Evolutionary conservation across 2,329 filamentous ascomycete species (phyloP), one percentile per base, ranked within the genome.

Genomic region (Fusarium nelsonii): DNA sequence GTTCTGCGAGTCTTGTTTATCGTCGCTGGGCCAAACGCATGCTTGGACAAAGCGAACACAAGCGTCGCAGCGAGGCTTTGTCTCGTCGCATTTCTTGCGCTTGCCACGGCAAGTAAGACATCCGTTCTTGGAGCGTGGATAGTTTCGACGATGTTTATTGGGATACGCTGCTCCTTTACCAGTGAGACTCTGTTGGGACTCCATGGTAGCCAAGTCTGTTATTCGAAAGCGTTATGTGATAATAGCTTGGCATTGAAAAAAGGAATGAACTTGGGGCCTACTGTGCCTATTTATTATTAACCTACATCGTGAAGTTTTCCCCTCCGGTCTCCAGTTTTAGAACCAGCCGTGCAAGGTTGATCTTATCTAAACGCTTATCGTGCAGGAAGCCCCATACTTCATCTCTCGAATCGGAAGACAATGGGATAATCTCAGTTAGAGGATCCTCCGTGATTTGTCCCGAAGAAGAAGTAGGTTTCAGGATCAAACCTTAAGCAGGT

Each of bases 281-380:
- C 23, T 6, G 10, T 28, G 11, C 6, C 20, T 44, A 43, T 33
- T 23, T 23, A 23, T 44, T 43, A 33, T 33, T 10, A 8, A 23
- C 10, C 11, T 33, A 7, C 45, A 48, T 34, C 3, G 18, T 23
- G 45, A 48, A 14, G 11, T 12, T 16, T 34, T 34, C 20, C 10
- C 7, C 2, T 11, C 15, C 8, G 20, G 37, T 7, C 15, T 44
- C n/a, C 11, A 32, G 14, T 20, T 33, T 44, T 8, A 23, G 18
- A 23, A 9, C 23, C 6, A 20, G 23, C 23, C 23, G 23, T 23
- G 3, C 50, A 44, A 4, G 50, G 50, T 44, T 36, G 23, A 44
- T n/a, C 50, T 44, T 53, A 53, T 53, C 50, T 53, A 44, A 53
- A 44, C 37, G 50, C 50, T 53, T 53, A 53, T 53, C 50, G 39